Base-by-base conservation (phyloP, 2,329 filamentous ascomycete genomes). In the Thelonectria rubi region DNA sequence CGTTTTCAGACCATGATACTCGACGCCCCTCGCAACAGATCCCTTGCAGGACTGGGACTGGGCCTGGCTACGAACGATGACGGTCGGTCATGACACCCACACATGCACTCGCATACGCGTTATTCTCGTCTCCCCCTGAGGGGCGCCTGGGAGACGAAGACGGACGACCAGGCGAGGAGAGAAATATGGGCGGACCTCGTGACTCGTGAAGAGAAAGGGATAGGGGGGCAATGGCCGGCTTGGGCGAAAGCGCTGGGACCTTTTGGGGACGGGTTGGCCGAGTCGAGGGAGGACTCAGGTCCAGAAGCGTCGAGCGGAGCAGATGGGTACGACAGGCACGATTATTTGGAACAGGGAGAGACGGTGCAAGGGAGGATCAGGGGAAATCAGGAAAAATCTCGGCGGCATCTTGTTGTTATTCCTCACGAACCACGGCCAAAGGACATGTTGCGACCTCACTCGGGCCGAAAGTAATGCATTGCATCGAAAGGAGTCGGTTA, bases 401-500 rank as follows among this genome's bases (percentile, higher is more conserved):
- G 55, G 63, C 63, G 58, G 64, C 70, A 68, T 69, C 61, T 68
- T 60, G 30, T 54, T 60, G 55, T 55, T 64, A 61, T 61, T 61
- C 47, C 47, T 42, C 18, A 45, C 17, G 42, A 39, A 34, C 62
- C 55, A 42, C 47, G 60, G 52, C 51, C 48, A 26, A 64, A 58
- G 40, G 57, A 61, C 58, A 68, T 65, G 61, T 66, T 63, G 39
- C 60, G 55, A 20, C 42, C n/a, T 67, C 32, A 58, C 39, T 55
- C 56, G 56, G 65, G 58, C 65, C 67, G 65, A 65, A 45, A 69
- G 65, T 70, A 71, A 59, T 65, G 67, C 69, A 71, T 71, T 67
- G 69, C 69, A 71, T 71, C 58, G 65, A 63, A 66, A 67, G 69
- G 69, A 71, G 69, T 71, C 69, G 65, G 67, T 68, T 68, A 64